Percentiles rank a stretch among this genome's conserved stretches.
Evolutionary conservation across 805 yeast species (phyloP).

Genomic region (Lipomyces chichibuensis): DNA sequence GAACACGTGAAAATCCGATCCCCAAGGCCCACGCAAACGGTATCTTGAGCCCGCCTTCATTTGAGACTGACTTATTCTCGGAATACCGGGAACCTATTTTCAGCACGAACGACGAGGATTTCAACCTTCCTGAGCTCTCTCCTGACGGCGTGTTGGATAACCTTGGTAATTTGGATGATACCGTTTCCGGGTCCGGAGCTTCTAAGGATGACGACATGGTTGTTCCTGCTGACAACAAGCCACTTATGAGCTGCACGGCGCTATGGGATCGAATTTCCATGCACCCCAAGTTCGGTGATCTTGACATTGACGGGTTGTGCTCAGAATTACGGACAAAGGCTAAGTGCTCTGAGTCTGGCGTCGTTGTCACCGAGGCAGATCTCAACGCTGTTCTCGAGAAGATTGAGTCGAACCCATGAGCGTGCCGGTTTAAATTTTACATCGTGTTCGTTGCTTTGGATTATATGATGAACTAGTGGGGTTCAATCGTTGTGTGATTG

Average conservation of each 20-base stretch:
- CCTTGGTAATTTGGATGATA: conserved; percentile 1
- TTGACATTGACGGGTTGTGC: conserved; percentile 94
- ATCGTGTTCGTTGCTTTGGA: conserved; percentile 8
- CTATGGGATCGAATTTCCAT: conserved; percentile 95
- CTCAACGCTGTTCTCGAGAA: conserved; percentile 52
- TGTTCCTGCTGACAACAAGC: conserved; percentile 65
- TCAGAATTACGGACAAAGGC: conserved; percentile 87
- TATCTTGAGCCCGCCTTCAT: conserved; percentile 40
- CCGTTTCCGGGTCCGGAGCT: background rate
- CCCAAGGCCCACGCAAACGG: conserved; percentile 50
- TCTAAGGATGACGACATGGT: conserved; percentile 44
- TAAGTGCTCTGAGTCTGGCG: conserved; percentile 91
- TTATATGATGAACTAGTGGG: background rate
- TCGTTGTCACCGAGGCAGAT: conserved; percentile 78
- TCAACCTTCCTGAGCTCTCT: conserved; percentile 42
- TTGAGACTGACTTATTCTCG: conserved; percentile 41
- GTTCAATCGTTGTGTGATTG: background rate
- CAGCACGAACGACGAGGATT: conserved; percentile 39
- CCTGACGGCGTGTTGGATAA: conserved; percentile 44
- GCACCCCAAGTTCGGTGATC: conserved; percentile 90
- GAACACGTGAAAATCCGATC: conserved; percentile 67
- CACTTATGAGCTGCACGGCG: conserved; percentile 74
- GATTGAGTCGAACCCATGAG: conserved; percentile 15
- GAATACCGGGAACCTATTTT: conserved; percentile 37
- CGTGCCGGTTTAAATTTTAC: background rate